Conservation (phyloP, 345 rosid species). For the Euphorbia tirucalli region DNA sequence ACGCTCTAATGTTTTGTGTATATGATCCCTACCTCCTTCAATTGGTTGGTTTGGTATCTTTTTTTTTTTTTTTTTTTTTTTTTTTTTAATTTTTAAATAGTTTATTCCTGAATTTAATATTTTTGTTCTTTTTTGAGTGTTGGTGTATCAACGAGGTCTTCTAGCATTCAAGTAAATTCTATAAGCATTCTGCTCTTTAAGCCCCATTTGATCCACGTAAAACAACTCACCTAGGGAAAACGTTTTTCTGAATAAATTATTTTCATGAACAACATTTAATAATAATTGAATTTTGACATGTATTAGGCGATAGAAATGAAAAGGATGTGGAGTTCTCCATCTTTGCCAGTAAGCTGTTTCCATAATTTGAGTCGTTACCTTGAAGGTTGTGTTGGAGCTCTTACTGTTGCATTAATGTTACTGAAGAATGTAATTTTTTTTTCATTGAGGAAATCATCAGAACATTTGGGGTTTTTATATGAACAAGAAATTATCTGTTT, state of each 20-base stretch:
- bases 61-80: neutral
- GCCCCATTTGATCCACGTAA: neutral
- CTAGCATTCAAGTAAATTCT: neutral
- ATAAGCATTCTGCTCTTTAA: neutral
- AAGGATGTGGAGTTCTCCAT: neutral
- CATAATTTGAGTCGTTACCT: neutral
- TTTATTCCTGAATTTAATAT: neutral
- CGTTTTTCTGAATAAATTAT: too few species aligned
- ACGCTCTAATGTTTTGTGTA: neutral
- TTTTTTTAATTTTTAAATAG: too few species aligned
- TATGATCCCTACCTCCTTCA: neutral
- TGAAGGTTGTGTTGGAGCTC: neutral
- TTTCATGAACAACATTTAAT: neutral
- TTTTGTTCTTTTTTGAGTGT: neutral
- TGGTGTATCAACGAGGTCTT: neutral
- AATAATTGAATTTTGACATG: neutral
- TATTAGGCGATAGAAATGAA: neutral
- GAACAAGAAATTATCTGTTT: neutral
- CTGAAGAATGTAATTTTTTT: neutral
- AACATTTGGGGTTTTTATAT: neutral
- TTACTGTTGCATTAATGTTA: too few species aligned
- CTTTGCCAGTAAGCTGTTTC: neutral
- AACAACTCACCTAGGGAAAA: too few species aligned
- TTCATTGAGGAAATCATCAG: neutral
- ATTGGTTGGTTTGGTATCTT: neutral